Percentiles rank a stretch among this genome's conserved stretches.
Evolutionary conservation across 441 rosid genomes (phyloP).

Genomic region (Erodium texanum): DNA sequence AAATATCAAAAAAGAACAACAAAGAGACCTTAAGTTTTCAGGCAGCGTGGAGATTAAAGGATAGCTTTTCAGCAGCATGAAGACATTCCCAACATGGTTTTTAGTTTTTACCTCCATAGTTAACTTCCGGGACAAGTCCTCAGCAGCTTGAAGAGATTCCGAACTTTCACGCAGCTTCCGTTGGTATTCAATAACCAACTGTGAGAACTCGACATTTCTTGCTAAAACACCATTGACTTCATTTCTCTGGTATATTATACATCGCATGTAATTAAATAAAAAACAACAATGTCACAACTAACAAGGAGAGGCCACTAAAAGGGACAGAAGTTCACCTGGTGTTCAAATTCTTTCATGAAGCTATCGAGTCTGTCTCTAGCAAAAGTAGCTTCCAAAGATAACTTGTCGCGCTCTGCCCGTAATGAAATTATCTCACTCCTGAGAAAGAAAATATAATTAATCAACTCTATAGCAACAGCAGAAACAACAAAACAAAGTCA

Average conservation of each 20-base stretch:
- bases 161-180: slow-evolving; percentile 74
- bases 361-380: slow-evolving; percentile 67
- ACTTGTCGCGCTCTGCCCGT: slow-evolving; percentile 74
- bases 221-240: slow-evolving; percentile 58
- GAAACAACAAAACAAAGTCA: neutral
- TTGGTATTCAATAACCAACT: slow-evolving; percentile 71
- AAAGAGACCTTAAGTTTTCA: neutral
- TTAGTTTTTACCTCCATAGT: slow-evolving; percentile 66
- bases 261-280: neutral
- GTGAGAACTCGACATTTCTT: slow-evolving; percentile 87
- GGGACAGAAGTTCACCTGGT: slow-evolving; percentile 40
- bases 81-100: neutral
- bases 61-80: neutral
- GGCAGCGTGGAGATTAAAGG: neutral
- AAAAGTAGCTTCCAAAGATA: slow-evolving; percentile 63
- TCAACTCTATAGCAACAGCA: neutral
- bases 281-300: neutral
- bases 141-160: slow-evolving; percentile 57
- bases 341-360: slow-evolving; percentile 68
- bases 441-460: slow-evolving; percentile 15
- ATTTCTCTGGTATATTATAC: slow-evolving; percentile 44
- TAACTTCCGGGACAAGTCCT: slow-evolving; percentile 74
- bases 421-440: slow-evolving; percentile 64
- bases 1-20: neutral
- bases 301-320: neutral